These are phyloP conservation scores for Trichopus zeylanicus DNA, from an alignment of 116 monocot species.

Conservation along the genomic window DNA sequence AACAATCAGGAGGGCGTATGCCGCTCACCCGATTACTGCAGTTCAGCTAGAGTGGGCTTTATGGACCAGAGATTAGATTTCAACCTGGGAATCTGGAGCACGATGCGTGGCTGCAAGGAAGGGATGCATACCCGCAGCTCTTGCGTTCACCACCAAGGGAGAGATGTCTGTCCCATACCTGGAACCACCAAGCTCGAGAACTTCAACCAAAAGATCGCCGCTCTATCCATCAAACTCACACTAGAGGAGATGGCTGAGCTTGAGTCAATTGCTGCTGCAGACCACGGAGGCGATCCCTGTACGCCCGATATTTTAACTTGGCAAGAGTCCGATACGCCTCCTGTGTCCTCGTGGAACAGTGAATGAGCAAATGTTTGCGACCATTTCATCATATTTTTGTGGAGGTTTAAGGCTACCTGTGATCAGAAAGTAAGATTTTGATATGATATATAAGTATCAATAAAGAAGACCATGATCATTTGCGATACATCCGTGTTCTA, in stretches of 20 bases:
- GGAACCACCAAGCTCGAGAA: conserved; percentile 60
- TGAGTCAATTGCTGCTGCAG: conserved; percentile 12
- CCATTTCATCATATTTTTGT: too few species aligned
- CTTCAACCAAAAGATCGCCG: conserved; percentile 50
- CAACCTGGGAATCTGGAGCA: conserved; percentile 36
- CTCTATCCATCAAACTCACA: conserved; percentile 44
- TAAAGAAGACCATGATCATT: too few species aligned
- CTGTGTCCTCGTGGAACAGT: not conserved
- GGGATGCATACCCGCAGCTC: conserved; percentile 54
- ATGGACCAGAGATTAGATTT: conserved; percentile 59
- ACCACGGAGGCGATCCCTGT: conserved; percentile 4
- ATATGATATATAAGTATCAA: too few species aligned
- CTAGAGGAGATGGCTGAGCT: conserved; percentile 50
- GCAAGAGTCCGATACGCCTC: conserved; percentile 6
- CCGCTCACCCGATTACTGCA: conserved; percentile 61
- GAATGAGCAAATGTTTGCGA: too few species aligned
- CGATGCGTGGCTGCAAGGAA: conserved; percentile 45
- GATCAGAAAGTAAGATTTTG: too few species aligned
- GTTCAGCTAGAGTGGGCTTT: conserved; percentile 69
- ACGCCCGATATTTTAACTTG: not conserved
- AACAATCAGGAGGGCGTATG: conserved; percentile 66
- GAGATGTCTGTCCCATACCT: conserved; percentile 46
- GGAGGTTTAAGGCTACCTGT: too few species aligned
- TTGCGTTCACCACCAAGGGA: conserved; percentile 66
- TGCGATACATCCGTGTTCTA: too few species aligned